Evolutionary conservation across 768 basidiomycete genomes (phyloP).

Genomic region (Russula sp.): DNA sequence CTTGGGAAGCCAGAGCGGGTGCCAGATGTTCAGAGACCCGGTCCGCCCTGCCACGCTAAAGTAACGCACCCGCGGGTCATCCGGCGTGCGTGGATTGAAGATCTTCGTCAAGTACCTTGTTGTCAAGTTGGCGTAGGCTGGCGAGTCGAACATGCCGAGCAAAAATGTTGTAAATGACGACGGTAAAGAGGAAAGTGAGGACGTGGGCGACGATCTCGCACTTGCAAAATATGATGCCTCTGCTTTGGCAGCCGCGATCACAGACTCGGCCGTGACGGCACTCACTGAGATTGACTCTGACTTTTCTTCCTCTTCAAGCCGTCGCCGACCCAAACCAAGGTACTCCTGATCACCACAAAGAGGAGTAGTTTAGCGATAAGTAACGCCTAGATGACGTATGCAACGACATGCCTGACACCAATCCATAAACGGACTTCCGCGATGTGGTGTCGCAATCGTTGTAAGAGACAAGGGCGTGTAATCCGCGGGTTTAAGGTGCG

Average conservation of each 20-base stretch:
- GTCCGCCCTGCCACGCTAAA: constrained; percentile 87
- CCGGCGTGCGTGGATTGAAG: constrained; percentile 81
- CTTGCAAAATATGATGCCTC: neutral
- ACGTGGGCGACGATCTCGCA: constrained; percentile 27
- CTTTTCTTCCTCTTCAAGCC: neutral
- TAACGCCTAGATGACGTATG: neutral
- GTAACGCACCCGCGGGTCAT: constrained; percentile 82
- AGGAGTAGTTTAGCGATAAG: neutral
- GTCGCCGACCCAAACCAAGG: constrained; percentile 72
- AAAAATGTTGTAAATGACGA: constrained; percentile 85
- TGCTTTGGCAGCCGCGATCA: neutral
- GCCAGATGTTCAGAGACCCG: constrained; percentile 67
- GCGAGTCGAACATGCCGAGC: constrained; percentile 88
- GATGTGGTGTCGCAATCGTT: constrained; percentile 88
- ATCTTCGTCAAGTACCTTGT: constrained; percentile 72
- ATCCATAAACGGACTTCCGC: constrained; percentile 98
- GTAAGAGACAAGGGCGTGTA: constrained; percentile 88
- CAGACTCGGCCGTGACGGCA: neutral
- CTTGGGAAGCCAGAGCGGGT: constrained; percentile 97
- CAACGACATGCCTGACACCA: constrained; percentile 79
- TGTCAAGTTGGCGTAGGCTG: constrained; percentile 93
- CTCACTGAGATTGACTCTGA: neutral
- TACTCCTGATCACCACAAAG: constrained; percentile 55
- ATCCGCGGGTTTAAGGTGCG: constrained; percentile 73
- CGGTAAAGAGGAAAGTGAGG: constrained; percentile 64